Evolutionary conservation across 2,329 filamentous ascomycete species (phyloP), one percentile per base, ranked within the genome.

Genomic region (Arthroderma uncinatum): DNA sequence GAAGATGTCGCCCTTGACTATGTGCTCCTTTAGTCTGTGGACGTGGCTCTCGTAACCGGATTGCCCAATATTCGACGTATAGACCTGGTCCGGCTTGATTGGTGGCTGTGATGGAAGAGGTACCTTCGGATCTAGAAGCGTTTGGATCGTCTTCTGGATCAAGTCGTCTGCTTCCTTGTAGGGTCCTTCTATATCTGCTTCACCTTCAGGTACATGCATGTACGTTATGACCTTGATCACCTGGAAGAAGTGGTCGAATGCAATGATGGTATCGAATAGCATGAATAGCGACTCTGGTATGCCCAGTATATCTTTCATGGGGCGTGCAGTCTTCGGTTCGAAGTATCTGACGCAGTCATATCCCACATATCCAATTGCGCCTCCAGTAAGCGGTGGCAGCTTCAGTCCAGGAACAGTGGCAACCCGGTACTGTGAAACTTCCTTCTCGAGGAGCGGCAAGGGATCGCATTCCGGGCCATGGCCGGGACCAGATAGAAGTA

Each of bases 261-360:
- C 91, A 28, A 98, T 80, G 59, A 97, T 86, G 40, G 92, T 96
- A 70, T 97, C 88, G 71, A 89, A 97, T 12, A 98, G 79, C 89
- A 97, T 97, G 71, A 98, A 97, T 30, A 97, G 78, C 59, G 89
- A 91, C 78, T 98, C 93, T 0, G 93, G 93, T 42, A 97, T 88
- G 59, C 86, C 76, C 21, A 97, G 79, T 30, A 94, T 81, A 72
- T 98, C 93, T 72, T 93, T 86, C 78, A 96, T 83, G 2, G 89
- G 83, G 53, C 90, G 82, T 25, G 84, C 85, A n/a, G 93, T 97
- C 79, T 91, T 94, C 60, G 93, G 93, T 78, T 98, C 93, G 65
- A 98, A 98, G 74, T 97, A 97, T 68, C 86, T 85, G 66, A 98
- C 89, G 71, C 93, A 98, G 70, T 98, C 93, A 69, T 98, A 98